Percentiles rank a stretch among this genome's conserved stretches.
These are phyloP conservation scores for Adansonia madagascariensis DNA, from an alignment of 441 rosid species.

Conservation along the genomic window DNA sequence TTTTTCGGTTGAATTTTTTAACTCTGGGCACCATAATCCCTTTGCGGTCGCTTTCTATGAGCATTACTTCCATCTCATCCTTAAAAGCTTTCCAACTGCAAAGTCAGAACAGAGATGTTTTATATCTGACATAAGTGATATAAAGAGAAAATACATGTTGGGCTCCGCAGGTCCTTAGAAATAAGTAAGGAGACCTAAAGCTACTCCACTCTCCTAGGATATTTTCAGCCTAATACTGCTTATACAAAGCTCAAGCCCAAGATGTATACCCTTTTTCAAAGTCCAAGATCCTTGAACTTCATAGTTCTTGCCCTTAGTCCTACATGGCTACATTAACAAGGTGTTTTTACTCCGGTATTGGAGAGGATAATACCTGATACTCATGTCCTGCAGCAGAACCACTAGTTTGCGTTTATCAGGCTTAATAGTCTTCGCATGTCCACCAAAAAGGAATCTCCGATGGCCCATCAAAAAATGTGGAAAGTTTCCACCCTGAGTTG, in stretches of 20 bases:
- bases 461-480: conserved; percentile 97
- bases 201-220: conserved; percentile 9
- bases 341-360: not conserved
- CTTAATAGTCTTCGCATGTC: conserved; percentile 84
- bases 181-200: not conserved
- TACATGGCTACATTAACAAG: not conserved
- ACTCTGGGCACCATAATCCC: conserved; percentile 79
- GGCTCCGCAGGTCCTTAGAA: not conserved
- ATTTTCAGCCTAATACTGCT: not conserved
- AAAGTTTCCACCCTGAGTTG: conserved; percentile 96
- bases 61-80: conserved; percentile 67
- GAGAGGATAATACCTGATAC: conserved; percentile 52
- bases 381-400: conserved; percentile 68
- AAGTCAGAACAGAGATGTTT: conserved; percentile 25
- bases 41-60: conserved; percentile 74
- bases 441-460: conserved; percentile 76
- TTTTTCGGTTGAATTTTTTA: conserved; percentile 78
- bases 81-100: conserved; percentile 81
- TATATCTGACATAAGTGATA: conserved; percentile 12
- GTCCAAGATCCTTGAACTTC: not conserved
- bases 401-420: conserved; percentile 86
- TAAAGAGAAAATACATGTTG: not conserved
- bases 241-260: not conserved
- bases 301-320: not conserved
- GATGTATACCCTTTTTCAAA: not conserved